Conservation (phyloP, 2,329 filamentous ascomycete genomes). For the Sporothrix humicola region DNA sequence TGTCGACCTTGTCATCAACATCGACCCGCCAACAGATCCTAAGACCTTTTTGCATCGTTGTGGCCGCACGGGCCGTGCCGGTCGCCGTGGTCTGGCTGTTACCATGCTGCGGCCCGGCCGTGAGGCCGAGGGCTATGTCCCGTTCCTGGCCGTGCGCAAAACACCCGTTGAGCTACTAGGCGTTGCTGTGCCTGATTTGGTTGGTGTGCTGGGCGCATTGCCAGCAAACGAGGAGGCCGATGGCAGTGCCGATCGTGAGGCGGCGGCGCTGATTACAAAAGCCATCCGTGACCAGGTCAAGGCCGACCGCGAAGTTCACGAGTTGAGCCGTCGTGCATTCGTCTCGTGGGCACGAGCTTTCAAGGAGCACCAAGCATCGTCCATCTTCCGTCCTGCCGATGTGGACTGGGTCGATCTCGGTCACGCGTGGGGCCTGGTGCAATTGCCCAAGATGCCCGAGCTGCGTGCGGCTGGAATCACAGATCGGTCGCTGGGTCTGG, state of each 20-base stretch:
- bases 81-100: constrained; percentile 81
- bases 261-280: constrained; percentile 55
- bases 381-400: constrained; percentile 83
- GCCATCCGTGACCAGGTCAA: constrained; percentile 48
- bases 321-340: constrained; percentile 89
- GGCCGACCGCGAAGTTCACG: constrained; percentile 71
- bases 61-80: constrained; percentile 87
- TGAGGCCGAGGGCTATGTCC: constrained; percentile 82
- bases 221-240: constrained; percentile 30
- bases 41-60: constrained; percentile 96
- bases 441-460: constrained; percentile 93
- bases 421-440: constrained; percentile 82
- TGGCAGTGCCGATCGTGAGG: constrained; percentile 45
- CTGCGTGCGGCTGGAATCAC: constrained; percentile 71
- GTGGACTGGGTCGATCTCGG: constrained; percentile 85
- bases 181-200: constrained; percentile 59
- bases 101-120: constrained; percentile 82
- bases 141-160: constrained; percentile 84
- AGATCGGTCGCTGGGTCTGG: constrained; percentile 66
- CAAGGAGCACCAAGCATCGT: constrained; percentile 85
- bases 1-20: constrained; percentile 88
- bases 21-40: constrained; percentile 82
- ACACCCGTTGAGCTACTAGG: constrained; percentile 75
- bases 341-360: constrained; percentile 94
- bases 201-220: constrained; percentile 47